Percentiles rank a stretch among this genome's conserved stretches.
Evolutionary conservation across 1,284 basidiomycete species (phyloP).

Genomic region (Schizopora paradoxa): DNA sequence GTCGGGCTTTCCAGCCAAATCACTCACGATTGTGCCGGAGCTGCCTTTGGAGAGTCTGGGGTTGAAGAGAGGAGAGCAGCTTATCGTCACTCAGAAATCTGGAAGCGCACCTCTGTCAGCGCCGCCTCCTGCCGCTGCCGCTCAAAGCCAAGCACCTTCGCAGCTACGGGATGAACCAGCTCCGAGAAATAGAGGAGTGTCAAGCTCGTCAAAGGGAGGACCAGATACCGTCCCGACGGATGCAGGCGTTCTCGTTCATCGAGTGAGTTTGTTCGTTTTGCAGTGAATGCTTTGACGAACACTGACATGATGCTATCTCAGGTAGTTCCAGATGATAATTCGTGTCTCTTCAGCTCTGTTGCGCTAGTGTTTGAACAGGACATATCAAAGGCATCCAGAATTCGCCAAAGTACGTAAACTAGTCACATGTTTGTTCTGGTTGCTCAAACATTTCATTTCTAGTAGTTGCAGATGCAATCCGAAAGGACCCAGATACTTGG

Average conservation of each 20-base stretch:
- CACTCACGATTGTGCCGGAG: slow-evolving; percentile 65
- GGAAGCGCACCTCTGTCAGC: slow-evolving; percentile 22
- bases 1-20: slow-evolving; percentile 76
- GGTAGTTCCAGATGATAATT: slow-evolving; percentile 90
- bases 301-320: slow-evolving; percentile 31
- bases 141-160: too few relatives aligned
- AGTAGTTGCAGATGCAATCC: slow-evolving; percentile 83
- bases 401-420: slow-evolving; percentile 55
- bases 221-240: slow-evolving; percentile 57
- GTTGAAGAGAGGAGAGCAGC: slow-evolving; percentile 72
- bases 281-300: too few relatives aligned
- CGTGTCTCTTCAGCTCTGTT: slow-evolving; percentile 85
- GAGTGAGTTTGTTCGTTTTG: slow-evolving; percentile 38
- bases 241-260: slow-evolving; percentile 63
- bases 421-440: slow-evolving; percentile 5
- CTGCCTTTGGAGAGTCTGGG: slow-evolving; percentile 73
- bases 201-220: slow-evolving; percentile 24
- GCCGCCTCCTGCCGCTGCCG: neutral
- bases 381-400: slow-evolving; percentile 55
- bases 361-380: slow-evolving; percentile 82
- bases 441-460: slow-evolving; percentile 4
- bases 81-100: slow-evolving; percentile 63
- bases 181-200: neutral
- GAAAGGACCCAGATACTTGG: slow-evolving; percentile 64
- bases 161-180: too few relatives aligned